Base-by-base conservation (phyloP, 208 protist genomes). In the Wallacemonas sp. region DNA sequence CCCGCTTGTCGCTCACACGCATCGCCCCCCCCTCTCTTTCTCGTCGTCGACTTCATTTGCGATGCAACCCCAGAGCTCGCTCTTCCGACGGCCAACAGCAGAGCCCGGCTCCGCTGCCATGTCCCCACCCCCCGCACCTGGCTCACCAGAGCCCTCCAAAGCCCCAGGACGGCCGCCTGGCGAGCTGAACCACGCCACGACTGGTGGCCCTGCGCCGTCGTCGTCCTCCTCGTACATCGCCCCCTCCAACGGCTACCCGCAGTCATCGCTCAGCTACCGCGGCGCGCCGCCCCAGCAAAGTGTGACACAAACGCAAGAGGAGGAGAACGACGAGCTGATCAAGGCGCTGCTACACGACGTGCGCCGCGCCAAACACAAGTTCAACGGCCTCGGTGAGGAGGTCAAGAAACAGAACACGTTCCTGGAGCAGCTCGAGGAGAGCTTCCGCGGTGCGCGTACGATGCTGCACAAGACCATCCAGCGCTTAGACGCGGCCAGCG, bases 321-420 rank as follows among this genome's bases (percentile, higher is more conserved):
- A 68, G 47, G 86, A 95, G 57, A 95, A 95, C 66, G 86, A 95
- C 24, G 85, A 60, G 17, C 56, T 93, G 6, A 78, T 95, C 66
- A 67, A 77, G 47, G 89, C 86, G 1, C 74, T 95, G 1, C 34
- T 92, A 24, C 47, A 66, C 0, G 86, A 92, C 70, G 77, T 95
- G 70, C 78, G 82, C 9, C 16, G 46, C 6, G 66, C 84, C 0
- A 86, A 83, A 58, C 44, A 55, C 11, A 70, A 73, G 1, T 87
- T 88, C 46, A 76, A 49, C 1, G 77, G 71, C 38, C 67, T 95
- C 23, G 85, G 85, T 9, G 74, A 74, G 5, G 86, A 95, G 75
- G 81, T 92, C 61, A 71, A 76, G 26, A 61, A 76, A 24, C 89
- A 95, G 48, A 92, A 93, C 64, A 65, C 74, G 14, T 27, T 95